A percentile compares a stretch with the other conserved stretches of the same genome.
phyloP scores from a whole-genome alignment of 208 protist species.

The Trypanosoma vivax region DNA sequence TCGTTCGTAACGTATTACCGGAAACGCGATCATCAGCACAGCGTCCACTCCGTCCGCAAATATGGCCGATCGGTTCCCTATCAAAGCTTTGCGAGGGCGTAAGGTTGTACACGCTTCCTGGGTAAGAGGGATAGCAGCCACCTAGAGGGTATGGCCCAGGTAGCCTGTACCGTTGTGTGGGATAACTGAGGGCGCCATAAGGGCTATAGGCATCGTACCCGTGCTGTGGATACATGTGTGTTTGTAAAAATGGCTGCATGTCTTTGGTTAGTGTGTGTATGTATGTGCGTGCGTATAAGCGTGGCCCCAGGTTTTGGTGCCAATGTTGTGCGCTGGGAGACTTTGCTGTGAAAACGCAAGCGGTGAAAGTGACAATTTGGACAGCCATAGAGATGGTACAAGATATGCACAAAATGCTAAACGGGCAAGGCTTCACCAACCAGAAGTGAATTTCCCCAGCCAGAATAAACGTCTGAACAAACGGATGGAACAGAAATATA shows the following conservation, averaged over 20 bases:
- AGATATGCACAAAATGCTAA: too few species aligned
- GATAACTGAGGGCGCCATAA: slow-evolving; percentile 23
- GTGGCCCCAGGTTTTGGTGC: too few species aligned
- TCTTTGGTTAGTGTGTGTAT: slow-evolving; percentile 7
- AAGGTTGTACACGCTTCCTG: slow-evolving; percentile 18
- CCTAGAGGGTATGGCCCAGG: slow-evolving; percentile 17
- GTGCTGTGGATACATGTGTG: slow-evolving; percentile 17
- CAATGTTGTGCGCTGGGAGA: too few species aligned
- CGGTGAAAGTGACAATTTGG: too few species aligned
- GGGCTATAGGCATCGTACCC: slow-evolving; percentile 29
- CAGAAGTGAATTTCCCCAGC: too few species aligned
- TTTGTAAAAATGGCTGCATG: slow-evolving; percentile 23
- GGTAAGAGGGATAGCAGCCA: slow-evolving; percentile 20
- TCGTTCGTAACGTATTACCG: too few species aligned
- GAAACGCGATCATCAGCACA: slow-evolving; percentile 38
- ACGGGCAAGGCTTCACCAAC: too few species aligned
- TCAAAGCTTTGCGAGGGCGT: slow-evolving; percentile 18
- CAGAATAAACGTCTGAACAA: neutral
- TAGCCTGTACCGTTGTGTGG: slow-evolving; percentile 11
- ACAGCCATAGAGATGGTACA: too few species aligned
- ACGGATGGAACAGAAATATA: neutral
- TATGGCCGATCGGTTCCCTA: slow-evolving; percentile 5
- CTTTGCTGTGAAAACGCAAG: too few species aligned
- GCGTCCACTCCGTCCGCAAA: slow-evolving; percentile 11
- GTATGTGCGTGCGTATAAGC: slow-evolving; percentile 1